phyloP scores from a whole-genome alignment of 225 moss, liverwort and hornwort genomes.

The Marchantia paleacea region DNA sequence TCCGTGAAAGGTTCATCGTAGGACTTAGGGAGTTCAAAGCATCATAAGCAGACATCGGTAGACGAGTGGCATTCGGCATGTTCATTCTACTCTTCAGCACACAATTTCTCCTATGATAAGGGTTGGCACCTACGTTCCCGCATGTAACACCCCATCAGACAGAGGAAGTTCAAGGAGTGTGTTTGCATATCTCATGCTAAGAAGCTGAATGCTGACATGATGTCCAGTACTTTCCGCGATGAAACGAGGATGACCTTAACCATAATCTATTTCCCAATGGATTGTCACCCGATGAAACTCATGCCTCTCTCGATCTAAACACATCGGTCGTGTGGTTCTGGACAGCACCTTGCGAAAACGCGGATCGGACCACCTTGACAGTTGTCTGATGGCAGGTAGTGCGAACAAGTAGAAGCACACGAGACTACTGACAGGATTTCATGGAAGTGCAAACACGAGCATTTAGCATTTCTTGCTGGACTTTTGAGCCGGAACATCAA shows the following conservation, averaged over 20 bases:
- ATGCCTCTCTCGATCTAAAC: constrained; percentile 70
- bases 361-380: constrained; percentile 79
- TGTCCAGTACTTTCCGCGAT: constrained; percentile 76
- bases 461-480: constrained; percentile 47
- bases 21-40: constrained; percentile 37
- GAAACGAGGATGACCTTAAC: constrained; percentile 58
- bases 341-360: constrained; percentile 76
- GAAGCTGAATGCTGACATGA: constrained; percentile 84
- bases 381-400: constrained; percentile 79
- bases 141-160: constrained; percentile 58
- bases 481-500: constrained; percentile 50
- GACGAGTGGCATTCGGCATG: constrained; percentile 37
- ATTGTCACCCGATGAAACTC: constrained; percentile 70
- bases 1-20: constrained; percentile 34
- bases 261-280: constrained; percentile 72
- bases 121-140: constrained; percentile 64
- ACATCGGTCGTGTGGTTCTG: constrained; percentile 53
- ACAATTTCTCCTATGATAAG: constrained; percentile 69
- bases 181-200: constrained; percentile 92
- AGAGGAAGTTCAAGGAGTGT: constrained; percentile 81
- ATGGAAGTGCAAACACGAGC: constrained; percentile 86
- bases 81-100: constrained; percentile 44
- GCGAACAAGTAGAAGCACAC: constrained; percentile 85
- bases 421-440: constrained; percentile 90
- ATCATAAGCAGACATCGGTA: constrained; percentile 44